phyloP scores from a whole-genome alignment of 768 basidiomycete species.

The Clitopilus passeckerianus region DNA sequence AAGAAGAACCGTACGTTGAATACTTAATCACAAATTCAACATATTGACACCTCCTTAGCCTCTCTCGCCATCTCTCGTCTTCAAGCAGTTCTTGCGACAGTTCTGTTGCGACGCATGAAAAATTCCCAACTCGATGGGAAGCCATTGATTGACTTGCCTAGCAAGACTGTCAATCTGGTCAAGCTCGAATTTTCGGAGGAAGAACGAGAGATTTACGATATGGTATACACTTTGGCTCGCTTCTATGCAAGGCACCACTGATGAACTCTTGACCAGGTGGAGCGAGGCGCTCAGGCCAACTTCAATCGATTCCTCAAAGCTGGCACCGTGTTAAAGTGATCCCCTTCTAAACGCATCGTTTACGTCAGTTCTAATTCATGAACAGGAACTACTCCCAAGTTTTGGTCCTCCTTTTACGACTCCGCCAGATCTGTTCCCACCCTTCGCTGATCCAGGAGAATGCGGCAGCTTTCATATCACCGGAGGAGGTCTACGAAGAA shows the following conservation, averaged over 20 bases:
- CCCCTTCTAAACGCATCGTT: not conserved
- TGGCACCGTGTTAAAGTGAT: conserved; percentile 66
- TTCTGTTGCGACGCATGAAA: conserved; percentile 60
- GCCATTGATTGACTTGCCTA: conserved; percentile 59
- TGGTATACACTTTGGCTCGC: conserved; percentile 21
- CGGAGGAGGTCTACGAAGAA: conserved; percentile 32
- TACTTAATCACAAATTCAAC: not conserved
- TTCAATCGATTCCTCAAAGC: conserved; percentile 61
- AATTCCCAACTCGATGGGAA: conserved; percentile 61
- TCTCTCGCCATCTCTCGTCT: conserved; percentile 49
- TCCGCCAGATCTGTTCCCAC: conserved; percentile 68
- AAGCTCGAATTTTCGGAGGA: conserved; percentile 55
- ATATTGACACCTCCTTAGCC: conserved; percentile 26
- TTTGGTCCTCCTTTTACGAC: conserved; percentile 41
- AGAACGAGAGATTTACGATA: conserved; percentile 60
- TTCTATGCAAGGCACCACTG: not conserved
- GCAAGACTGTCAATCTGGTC: conserved; percentile 44
- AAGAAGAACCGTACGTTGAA: conserved; percentile 44
- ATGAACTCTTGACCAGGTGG: conserved; percentile 30
- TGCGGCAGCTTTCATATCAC: conserved; percentile 36
- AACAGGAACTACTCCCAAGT: conserved; percentile 55
- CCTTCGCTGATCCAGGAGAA: conserved; percentile 61
- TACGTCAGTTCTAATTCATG: not conserved
- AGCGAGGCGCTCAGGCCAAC: conserved; percentile 45
- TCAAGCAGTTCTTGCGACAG: conserved; percentile 51